A percentile compares a stretch with the other conserved stretches of the same genome.
Evolutionary conservation across 371 early-diverging fungal species (phyloP).

Genomic region (Rhizomucor pusillus): DNA sequence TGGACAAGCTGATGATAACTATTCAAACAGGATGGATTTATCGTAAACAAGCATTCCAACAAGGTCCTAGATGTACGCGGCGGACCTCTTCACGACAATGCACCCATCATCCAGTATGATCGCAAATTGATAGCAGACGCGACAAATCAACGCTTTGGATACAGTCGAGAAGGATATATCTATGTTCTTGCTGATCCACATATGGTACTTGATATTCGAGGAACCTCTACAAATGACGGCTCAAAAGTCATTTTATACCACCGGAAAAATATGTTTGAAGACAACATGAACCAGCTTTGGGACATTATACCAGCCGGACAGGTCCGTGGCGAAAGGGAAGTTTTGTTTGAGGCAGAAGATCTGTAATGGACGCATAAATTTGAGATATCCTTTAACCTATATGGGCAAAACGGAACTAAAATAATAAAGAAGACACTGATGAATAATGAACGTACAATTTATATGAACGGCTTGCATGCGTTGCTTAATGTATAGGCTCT

Average conservation of each 20-base stretch:
- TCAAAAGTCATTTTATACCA: conserved; percentile 33
- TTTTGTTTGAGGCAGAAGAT: conserved; percentile 43
- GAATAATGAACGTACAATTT: no score
- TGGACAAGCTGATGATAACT: neutral
- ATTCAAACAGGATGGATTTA: conserved; percentile 31
- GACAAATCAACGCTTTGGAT: conserved; percentile 48
- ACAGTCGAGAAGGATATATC: conserved; percentile 37
- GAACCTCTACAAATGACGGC: conserved; percentile 29
- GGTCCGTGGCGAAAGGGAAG: conserved; percentile 37
- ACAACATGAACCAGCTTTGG: conserved; percentile 36
- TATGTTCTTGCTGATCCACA: conserved; percentile 43
- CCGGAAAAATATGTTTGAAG: conserved; percentile 24
- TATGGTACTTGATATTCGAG: conserved; percentile 43
- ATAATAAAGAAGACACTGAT: no score
- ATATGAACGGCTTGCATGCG: no score
- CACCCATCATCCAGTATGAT: conserved; percentile 42
- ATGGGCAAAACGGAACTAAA: no score
- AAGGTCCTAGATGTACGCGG: conserved; percentile 44
- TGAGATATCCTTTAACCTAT: no score
- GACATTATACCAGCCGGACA: conserved; percentile 46
- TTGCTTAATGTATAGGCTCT: no score
- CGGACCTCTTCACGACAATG: conserved; percentile 33
- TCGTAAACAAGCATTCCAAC: conserved; percentile 40
- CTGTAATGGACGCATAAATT: no score
- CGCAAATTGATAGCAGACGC: conserved; percentile 37